Base-by-base conservation (phyloP, 2,329 filamentous ascomycete genomes). In the Penicillium crustosum region DNA sequence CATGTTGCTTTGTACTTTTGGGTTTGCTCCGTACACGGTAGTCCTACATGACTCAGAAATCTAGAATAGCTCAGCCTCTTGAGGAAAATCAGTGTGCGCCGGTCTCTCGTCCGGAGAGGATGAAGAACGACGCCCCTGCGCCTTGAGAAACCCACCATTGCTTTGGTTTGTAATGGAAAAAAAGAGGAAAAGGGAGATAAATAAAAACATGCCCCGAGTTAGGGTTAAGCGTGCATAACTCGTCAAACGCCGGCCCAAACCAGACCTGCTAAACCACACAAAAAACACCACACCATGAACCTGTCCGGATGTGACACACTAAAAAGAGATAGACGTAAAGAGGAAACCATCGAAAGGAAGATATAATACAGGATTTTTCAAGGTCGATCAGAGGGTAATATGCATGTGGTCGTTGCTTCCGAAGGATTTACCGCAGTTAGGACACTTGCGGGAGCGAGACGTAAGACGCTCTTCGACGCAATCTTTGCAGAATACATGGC, bases 401-500 rank as follows among this genome's bases (percentile, higher is more conserved):
- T 77, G 77, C 91, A 97, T 95, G 61, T 91, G 86, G 73, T 99
- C 94, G 75, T 89, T 89, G 73, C 86, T 89, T 69, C 96, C 93
- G 73, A 99, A 99, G 4, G 91, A 87, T 76, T 89, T 90, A 68
- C 89, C 91, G 81, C 95, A 99, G 67, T 91, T 93, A 3, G 94
- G 94, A 70, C 94, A 99, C 75, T 97, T 97, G 65, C 94, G 86
- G 78, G 93, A 93, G 36, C 94, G 89, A 70, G 94, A 96, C 45
- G 86, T 86, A 61, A 97, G 87, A 57, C 94, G 88, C 69, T 95
- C 89, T 63, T 96, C 91, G 25, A 97, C 89, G 72, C 94, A 99
- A 48, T 87, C 83, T 70, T 88, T 88, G 82, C 94, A 99, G 75
- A 97, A 96, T 49, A 96, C 85, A 75, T 99, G 94, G 2, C 94